Evolutionary conservation across 2,329 filamentous ascomycete genomes (phyloP).

Genomic region (Onygenales sp.): DNA sequence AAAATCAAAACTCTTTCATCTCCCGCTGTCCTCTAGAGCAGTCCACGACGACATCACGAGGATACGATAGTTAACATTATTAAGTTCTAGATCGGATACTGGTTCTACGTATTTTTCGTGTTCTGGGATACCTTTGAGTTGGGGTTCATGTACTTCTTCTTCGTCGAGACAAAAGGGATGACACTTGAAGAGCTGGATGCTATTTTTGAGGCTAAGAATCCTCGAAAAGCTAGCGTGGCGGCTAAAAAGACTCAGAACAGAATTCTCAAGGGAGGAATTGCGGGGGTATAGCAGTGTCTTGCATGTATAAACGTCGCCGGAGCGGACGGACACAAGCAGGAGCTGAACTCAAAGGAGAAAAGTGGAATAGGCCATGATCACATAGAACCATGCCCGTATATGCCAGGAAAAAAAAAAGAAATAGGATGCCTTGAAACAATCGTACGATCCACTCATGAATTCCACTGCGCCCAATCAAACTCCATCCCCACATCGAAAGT

Average conservation of each 20-base stretch:
- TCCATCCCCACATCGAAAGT: conserved; percentile 34
- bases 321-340: neutral
- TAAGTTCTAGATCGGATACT: conserved; percentile 10
- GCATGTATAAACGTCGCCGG: neutral
- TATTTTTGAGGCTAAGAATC: conserved; percentile 25
- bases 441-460: neutral
- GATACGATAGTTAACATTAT: conserved; percentile 1
- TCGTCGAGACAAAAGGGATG: conserved; percentile 24
- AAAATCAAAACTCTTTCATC: too few relatives aligned
- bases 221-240: conserved; percentile 1
- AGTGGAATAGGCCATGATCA: too few relatives aligned
- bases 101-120: conserved; percentile 25
- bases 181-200: conserved; percentile 31
- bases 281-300: neutral
- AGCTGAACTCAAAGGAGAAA: neutral
- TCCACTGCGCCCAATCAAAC: conserved; percentile 23
- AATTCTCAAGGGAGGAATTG: neutral
- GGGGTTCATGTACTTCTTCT: conserved; percentile 21
- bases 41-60: too few relatives aligned
- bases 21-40: neutral
- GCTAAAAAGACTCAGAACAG: neutral
- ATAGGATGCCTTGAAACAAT: neutral
- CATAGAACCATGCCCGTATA: too few relatives aligned
- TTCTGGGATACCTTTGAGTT: conserved; percentile 19
- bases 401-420: neutral